These are phyloP conservation scores for Choiromyces venosus DNA, from an alignment of 495 filamentous ascomycete genomes.

Conservation along the genomic window DNA sequence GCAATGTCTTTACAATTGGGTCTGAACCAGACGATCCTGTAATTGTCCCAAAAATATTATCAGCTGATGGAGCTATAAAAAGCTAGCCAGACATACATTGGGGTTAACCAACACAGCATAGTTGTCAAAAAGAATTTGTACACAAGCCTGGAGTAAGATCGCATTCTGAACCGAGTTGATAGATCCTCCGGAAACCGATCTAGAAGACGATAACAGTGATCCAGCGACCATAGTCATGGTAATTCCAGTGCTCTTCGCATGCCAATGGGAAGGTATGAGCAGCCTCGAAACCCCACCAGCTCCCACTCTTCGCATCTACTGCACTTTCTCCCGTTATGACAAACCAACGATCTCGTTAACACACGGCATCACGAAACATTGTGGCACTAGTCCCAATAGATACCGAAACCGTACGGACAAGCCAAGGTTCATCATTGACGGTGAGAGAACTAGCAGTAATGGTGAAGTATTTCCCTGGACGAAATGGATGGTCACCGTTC, in stretches of 20 bases:
- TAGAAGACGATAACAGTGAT: conserved; percentile 38
- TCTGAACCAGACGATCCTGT: conserved; percentile 43
- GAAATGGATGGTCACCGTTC: conserved; percentile 37
- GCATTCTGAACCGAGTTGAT: conserved; percentile 46
- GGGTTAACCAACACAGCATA: too few relatives aligned
- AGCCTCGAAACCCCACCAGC: conserved; percentile 42
- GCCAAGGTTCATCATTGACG: conserved; percentile 40
- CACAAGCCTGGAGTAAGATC: conserved; percentile 37
- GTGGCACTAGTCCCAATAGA: conserved; percentile 32
- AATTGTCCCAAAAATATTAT: conserved; percentile 35
- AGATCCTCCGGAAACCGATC: too few relatives aligned
- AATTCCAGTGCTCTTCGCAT: conserved; percentile 41
- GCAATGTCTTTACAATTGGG: conserved; percentile 37
- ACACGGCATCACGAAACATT: conserved; percentile 40
- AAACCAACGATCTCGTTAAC: conserved; percentile 42
- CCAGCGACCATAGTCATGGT: conserved; percentile 39
- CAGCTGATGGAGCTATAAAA: too few relatives aligned
- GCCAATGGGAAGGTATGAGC: conserved; percentile 45
- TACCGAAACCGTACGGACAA: conserved; percentile 38
- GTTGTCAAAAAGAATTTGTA: conserved; percentile 42
- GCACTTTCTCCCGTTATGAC: conserved; percentile 41
- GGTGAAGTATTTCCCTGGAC: conserved; percentile 42
- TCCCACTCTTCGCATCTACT: too few relatives aligned
- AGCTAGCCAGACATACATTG: too few relatives aligned
- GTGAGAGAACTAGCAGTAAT: conserved; percentile 35